These are phyloP conservation scores for Puccinia horiana DNA, from an alignment of 1,284 basidiomycete species.

Conservation along the genomic window DNA sequence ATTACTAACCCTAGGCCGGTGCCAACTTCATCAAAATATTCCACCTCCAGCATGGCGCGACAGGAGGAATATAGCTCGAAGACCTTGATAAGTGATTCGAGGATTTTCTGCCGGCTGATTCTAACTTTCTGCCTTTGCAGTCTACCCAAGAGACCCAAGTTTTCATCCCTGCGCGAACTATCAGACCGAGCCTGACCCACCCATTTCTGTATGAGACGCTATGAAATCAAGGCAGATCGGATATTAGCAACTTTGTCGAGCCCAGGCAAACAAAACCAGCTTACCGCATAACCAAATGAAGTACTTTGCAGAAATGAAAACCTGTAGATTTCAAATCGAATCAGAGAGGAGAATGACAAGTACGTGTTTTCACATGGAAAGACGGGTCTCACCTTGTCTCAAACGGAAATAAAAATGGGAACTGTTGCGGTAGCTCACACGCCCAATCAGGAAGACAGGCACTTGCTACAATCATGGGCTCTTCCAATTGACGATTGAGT, in stretches of 20 bases:
- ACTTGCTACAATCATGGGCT: slow-evolving; percentile 97
- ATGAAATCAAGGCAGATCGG: slow-evolving; percentile 31
- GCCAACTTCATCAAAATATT: slow-evolving; percentile 99
- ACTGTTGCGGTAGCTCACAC: slow-evolving; percentile 80
- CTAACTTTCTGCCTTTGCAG: slow-evolving; percentile 94
- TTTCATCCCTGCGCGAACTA: slow-evolving; percentile 77
- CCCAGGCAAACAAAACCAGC: slow-evolving; percentile 63
- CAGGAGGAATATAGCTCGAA: slow-evolving; percentile 91
- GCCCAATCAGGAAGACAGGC: slow-evolving; percentile 97
- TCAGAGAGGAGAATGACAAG: neutral
- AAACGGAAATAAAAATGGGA: slow-evolving; percentile 50
- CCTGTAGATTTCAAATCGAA: slow-evolving; percentile 67
- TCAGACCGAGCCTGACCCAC: slow-evolving; percentile 53
- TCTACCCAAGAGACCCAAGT: slow-evolving; percentile 84
- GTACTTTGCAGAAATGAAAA: slow-evolving; percentile 96
- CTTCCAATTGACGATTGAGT: slow-evolving; percentile 93
- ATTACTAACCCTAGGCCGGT: slow-evolving; percentile 90
- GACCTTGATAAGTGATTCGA: slow-evolving; percentile 96
- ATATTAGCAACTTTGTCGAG: slow-evolving; percentile 69
- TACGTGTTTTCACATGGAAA: neutral
- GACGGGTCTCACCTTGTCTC: slow-evolving; percentile 42
- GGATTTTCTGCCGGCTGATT: slow-evolving; percentile 87
- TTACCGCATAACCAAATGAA: slow-evolving; percentile 83
- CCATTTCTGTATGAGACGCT: slow-evolving; percentile 49
- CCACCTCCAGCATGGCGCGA: slow-evolving; percentile 89